Evolutionary conservation across 108 stramenopile species (phyloP), one percentile per base, ranked within the genome.

Genomic region (Stephanodiscus minutulus): DNA sequence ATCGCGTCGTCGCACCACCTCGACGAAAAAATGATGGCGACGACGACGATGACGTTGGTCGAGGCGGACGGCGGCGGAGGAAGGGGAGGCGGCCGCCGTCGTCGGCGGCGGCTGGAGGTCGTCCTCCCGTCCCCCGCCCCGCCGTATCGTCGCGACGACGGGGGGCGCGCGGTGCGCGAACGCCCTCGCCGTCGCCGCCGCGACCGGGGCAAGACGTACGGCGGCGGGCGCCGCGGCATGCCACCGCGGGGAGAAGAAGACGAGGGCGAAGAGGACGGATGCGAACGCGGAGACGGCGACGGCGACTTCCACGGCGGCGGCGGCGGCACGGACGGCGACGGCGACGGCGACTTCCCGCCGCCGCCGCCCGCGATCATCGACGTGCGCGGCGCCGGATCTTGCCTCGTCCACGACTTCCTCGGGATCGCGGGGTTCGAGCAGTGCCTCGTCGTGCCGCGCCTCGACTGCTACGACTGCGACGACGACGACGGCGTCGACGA

Each of bases 361-460:
- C 15, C 31, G 25, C 29, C 48, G 56, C n/a, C 44, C 8, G 20
- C 28, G 15, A 44, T 73, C 33, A 44, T 73, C 33, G 62, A 69
- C 28, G 60, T 74, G 27, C 15, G 35, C 22, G 73, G 67, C 52
- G 79, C 72, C 25, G 79, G 79, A 41, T 81, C 68, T 1, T 81
- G 67, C 37, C 24, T 81, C 13, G 48, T 83, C 27, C 64, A 69
- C 13, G 79, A 83, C 37, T 80, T 80, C 41, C 64, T 69, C 31
- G 82, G 79, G 8, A 36, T 60, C 17, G 35, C 35, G 17, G 35
- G 59, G n/a, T 22, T n/a, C n/a, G 35, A 60, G 59, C 33, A 60
- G 59, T 18, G 28, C 7, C 59, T 60, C 4, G 59, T 60, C 10
- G 21, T 60, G 21, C 59, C 59, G 9, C 59, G n/a, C 0, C n/a